Evolutionary conservation across 164 flowering plant genomes (phyloP).

Genomic region (Hamamelis virginiana): DNA sequence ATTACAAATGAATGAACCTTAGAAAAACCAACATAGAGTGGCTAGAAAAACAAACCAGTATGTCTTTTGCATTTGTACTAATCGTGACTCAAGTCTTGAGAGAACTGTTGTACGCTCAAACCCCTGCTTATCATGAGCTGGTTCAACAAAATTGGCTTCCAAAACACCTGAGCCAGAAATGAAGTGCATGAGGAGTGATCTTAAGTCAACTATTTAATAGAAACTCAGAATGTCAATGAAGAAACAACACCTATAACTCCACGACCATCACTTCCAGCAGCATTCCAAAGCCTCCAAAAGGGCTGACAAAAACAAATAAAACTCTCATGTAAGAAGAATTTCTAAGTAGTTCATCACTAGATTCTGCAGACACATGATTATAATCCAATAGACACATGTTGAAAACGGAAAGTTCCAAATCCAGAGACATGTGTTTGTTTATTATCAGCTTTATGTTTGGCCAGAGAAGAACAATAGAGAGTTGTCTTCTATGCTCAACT

Average conservation of each 20-base stretch:
- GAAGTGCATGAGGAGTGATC: constrained; percentile 6
- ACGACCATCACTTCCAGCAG: constrained; percentile 96
- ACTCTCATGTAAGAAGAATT: not conserved
- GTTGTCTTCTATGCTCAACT: no score
- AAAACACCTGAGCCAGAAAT: constrained; percentile 59
- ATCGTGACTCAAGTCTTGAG: constrained; percentile 67
- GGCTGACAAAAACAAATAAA: constrained; percentile 51
- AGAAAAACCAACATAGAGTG: not conserved
- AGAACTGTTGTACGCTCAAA: constrained; percentile 96
- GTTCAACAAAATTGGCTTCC: constrained; percentile 98
- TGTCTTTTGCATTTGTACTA: constrained; percentile 68
- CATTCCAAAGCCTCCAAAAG: constrained; percentile 98
- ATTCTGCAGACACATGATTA: no score
- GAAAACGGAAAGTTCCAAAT: no score
- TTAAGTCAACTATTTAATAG: constrained; percentile 2
- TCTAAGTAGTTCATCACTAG: no score
- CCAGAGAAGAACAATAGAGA: no score
- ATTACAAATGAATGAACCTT: not conserved
- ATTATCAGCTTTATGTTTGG: no score
- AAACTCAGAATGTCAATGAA: not conserved
- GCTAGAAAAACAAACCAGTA: constrained; percentile 64
- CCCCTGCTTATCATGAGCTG: constrained; percentile 99
- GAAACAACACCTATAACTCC: constrained; percentile 76
- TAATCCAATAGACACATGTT: no score
- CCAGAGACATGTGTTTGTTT: no score